Evolutionary conservation across 257 asterid species (phyloP).

Genomic region (Solanum boliviense): DNA sequence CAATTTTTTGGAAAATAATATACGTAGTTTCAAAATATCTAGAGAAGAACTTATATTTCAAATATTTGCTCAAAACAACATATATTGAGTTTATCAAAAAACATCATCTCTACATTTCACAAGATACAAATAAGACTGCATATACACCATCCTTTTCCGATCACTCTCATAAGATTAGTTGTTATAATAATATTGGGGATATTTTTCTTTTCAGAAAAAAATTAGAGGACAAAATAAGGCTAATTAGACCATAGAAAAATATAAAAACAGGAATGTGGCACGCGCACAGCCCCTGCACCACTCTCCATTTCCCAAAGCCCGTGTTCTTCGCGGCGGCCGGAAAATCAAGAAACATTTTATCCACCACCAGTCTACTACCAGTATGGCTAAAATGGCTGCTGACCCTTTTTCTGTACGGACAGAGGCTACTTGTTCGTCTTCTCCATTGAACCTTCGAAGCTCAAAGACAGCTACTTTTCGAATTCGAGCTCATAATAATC

Average conservation of each 20-base stretch:
- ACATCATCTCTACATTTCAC: too few species aligned
- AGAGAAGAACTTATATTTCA: neutral
- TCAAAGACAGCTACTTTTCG: conserved; percentile 1
- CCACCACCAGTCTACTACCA: neutral
- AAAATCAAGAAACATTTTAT: neutral
- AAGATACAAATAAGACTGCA: too few species aligned
- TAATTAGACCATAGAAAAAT: neutral
- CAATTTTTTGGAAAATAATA: neutral
- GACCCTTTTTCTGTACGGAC: conserved; percentile 1
- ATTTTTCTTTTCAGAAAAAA: neutral
- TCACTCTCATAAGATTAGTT: too few species aligned
- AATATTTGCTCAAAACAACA: neutral
- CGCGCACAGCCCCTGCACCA: conserved; percentile 3
- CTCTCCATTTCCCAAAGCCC: neutral
- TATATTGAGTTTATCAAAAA: too few species aligned
- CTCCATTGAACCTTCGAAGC: neutral
- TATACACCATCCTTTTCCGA: too few species aligned
- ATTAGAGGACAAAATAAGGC: neutral
- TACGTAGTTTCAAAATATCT: neutral
- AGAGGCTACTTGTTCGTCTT: conserved; percentile 3
- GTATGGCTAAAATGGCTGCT: conserved; percentile 43
- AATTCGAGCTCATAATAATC: conserved; percentile 45
- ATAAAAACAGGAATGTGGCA: neutral
- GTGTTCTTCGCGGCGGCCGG: conserved; percentile 1
- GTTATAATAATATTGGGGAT: neutral